Evolutionary conservation across 306 rosid species (phyloP).

Genomic region (Phaseolus lunatus): DNA sequence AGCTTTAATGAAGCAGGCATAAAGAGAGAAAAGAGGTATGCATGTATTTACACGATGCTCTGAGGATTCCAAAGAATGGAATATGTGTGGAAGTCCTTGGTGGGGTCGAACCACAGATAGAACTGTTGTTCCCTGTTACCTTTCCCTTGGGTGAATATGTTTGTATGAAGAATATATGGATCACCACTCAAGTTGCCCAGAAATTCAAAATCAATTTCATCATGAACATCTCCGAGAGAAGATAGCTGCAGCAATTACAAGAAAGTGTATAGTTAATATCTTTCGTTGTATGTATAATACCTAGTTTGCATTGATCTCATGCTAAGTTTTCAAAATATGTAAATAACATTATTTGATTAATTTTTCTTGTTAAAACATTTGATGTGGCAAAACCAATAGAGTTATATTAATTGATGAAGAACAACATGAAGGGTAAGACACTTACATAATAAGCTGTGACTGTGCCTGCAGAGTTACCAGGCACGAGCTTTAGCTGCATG

Average conservation of each 20-base stretch:
- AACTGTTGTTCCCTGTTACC: conserved; percentile 72
- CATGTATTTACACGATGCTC: conserved; percentile 58
- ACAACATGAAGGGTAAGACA: not conserved
- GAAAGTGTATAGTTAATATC: not conserved
- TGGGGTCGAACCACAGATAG: conserved; percentile 78
- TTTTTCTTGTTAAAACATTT: conserved; percentile 26
- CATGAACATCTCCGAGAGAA: conserved; percentile 61
- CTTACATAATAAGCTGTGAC: conserved; percentile 68
- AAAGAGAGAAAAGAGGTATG: conserved; percentile 7
- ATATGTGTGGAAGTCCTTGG: conserved; percentile 73
- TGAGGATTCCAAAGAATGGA: conserved; percentile 75
- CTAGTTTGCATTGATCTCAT: not conserved
- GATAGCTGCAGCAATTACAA: conserved; percentile 51
- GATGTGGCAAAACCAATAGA: conserved; percentile 2
- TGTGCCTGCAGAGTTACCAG: conserved; percentile 74
- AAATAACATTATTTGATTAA: not conserved
- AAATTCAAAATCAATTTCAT: conserved; percentile 76
- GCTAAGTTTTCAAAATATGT: not conserved
- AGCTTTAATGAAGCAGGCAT: not conserved
- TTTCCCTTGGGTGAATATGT: conserved; percentile 62
- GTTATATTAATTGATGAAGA: not conserved
- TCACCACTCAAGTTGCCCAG: conserved; percentile 73
- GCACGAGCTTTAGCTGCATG: conserved; percentile 74
- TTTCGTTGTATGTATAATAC: not conserved
- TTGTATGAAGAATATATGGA: conserved; percentile 73